A percentile compares a stretch with the other conserved stretches of the same genome.
Conservation (phyloP, 805 yeast species). For the Cyberlindnera mycetangii region DNA sequence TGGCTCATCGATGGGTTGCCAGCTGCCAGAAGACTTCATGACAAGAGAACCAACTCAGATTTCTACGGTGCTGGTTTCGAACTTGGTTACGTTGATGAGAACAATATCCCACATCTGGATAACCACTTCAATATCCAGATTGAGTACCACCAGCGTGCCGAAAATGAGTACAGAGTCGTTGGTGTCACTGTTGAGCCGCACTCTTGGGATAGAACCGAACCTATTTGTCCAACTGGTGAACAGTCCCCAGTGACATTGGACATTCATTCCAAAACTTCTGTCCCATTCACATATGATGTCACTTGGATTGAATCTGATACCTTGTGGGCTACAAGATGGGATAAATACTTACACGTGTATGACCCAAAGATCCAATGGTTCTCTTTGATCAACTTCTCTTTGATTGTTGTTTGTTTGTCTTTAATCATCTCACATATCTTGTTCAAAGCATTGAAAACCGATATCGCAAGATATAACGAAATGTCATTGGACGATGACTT, state of each 20-base stretch:
- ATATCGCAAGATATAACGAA: slow-evolving; percentile 85
- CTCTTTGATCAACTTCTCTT: slow-evolving; percentile 80
- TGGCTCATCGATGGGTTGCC: slow-evolving; percentile 97
- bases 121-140: slow-evolving; percentile 79
- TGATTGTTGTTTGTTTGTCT: slow-evolving; percentile 75
- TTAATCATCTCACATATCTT: slow-evolving; percentile 76
- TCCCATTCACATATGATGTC: slow-evolving; percentile 84
- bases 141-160: slow-evolving; percentile 78
- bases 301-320: slow-evolving; percentile 65
- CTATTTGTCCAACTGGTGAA: slow-evolving; percentile 33
- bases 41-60: slow-evolving; percentile 52
- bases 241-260: slow-evolving; percentile 45
- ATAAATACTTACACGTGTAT: slow-evolving; percentile 85
- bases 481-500: slow-evolving; percentile 80
- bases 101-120: slow-evolving; percentile 55
- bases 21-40: slow-evolving; percentile 65
- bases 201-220: slow-evolving; percentile 46
- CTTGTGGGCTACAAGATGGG: slow-evolving; percentile 99
- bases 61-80: slow-evolving; percentile 82
- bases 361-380: slow-evolving; percentile 97
- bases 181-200: slow-evolving; percentile 79
- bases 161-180: slow-evolving; percentile 76
- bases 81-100: slow-evolving; percentile 65
- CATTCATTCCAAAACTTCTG: slow-evolving; percentile 49
- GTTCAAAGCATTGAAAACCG: slow-evolving; percentile 75